phyloP scores from a whole-genome alignment of 345 rosid genomes.

The Acer yangbiense region DNA sequence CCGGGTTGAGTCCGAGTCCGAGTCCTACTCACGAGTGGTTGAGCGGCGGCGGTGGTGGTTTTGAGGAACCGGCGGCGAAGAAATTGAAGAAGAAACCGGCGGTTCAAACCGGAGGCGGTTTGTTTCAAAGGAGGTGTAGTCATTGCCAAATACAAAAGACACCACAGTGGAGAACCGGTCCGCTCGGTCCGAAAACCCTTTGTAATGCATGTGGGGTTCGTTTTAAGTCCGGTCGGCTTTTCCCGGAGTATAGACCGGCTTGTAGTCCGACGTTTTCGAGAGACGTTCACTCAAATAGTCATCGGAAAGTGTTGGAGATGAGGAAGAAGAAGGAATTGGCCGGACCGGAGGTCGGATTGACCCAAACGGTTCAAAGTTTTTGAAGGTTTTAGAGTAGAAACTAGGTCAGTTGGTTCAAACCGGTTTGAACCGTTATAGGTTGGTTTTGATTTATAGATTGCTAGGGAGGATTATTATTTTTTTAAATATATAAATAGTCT shows the following conservation, averaged over 20 bases:
- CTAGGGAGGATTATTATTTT: constrained; percentile 3
- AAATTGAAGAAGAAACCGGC: constrained; percentile 37
- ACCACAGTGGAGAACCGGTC: constrained; percentile 71
- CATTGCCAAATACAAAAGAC: constrained; percentile 62
- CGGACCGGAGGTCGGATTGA: constrained; percentile 27
- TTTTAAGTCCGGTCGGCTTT: constrained; percentile 61
- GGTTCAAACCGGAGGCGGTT: constrained; percentile 20
- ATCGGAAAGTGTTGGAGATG: constrained; percentile 57
- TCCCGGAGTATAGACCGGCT: constrained; percentile 65
- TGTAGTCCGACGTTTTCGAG: constrained; percentile 58
- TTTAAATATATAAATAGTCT: neutral
- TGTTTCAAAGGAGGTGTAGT: constrained; percentile 46
- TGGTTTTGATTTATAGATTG: neutral
- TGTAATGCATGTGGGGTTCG: constrained; percentile 71
- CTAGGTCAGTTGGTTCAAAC: constrained; percentile 20
- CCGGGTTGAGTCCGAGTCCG: constrained; percentile 20
- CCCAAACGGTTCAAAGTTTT: constrained; percentile 35
- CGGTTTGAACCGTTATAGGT: constrained; percentile 13
- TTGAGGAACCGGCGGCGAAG: constrained; percentile 30
- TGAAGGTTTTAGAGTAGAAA: constrained; percentile 22
- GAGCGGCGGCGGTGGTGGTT: neutral
- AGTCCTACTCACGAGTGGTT: constrained; percentile 5
- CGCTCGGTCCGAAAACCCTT: constrained; percentile 55
- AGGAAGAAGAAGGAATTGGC: constrained; percentile 40
- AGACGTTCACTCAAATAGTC: constrained; percentile 54